Evolutionary conservation across 352 stramenopile species (phyloP).

Genomic region (Halophytophthora batemanensis): DNA sequence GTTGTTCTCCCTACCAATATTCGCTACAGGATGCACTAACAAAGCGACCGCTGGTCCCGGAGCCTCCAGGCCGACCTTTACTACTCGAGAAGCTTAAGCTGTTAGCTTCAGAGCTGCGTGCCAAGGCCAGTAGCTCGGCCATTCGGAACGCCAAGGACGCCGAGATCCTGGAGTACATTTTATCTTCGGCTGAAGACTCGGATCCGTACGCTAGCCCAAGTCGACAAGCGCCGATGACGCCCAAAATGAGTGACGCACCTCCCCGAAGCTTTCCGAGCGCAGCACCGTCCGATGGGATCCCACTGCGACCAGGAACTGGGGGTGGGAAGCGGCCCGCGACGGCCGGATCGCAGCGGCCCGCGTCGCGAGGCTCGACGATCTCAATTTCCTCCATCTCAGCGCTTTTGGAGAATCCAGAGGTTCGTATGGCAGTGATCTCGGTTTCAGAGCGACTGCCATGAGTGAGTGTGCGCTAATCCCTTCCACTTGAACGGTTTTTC

Average conservation of each 20-base stretch:
- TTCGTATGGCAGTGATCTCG: conserved; percentile 11
- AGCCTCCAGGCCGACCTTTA: conserved; percentile 61
- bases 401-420: conserved; percentile 55
- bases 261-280: conserved; percentile 10
- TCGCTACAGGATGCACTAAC: conserved; percentile 48
- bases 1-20: not conserved
- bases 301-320: conserved; percentile 47
- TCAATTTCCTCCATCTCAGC: conserved; percentile 57
- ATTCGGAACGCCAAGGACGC: conserved; percentile 44
- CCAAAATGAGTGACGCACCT: conserved; percentile 39
- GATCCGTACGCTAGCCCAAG: conserved; percentile 11
- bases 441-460: not conserved
- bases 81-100: conserved; percentile 76
- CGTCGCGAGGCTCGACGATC: conserved; percentile 63
- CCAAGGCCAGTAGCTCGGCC: conserved; percentile 12
- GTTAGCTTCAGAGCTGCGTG: conserved; percentile 42
- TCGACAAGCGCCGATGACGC: conserved; percentile 28
- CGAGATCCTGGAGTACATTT: conserved; percentile 62
- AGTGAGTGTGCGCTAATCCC: not conserved
- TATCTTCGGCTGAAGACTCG: conserved; percentile 18
- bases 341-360: conserved; percentile 43
- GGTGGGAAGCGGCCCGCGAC: conserved; percentile 34
- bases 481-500: conserved; percentile 2
- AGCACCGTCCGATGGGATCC: conserved; percentile 10
- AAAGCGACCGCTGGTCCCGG: conserved; percentile 44